Evolutionary conservation across 2,329 filamentous ascomycete species (phyloP), one percentile per base, ranked within the genome.

Genomic region (Cladosporium oxysporum): DNA sequence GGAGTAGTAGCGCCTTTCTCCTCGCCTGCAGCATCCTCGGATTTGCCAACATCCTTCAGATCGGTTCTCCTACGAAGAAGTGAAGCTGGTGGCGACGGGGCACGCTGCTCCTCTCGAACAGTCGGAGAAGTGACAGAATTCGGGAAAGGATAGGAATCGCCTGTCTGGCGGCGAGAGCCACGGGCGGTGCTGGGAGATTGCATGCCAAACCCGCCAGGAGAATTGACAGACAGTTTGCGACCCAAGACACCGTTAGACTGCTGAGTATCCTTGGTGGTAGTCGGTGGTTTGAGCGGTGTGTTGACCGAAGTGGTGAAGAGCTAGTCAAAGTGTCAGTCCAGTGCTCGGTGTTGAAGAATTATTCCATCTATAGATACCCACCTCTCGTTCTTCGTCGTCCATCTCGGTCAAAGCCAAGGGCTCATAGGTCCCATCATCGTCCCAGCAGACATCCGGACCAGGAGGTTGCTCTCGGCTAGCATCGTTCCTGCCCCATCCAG

Each of bases 401-500:
- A 96, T 88, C 52, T 91, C 88, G 68, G 87, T 84, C 69, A 97
- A 77, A 33, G 88, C 88, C 69, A 97, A 82, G 7, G 93, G 92
- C 69, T 87, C 85, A 53, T 88, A 84, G 62, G 85, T 84, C 28
- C 91, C 92, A 67, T 85, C 84, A 66, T 85, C 80, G 75, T 96
- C 91, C 95, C 94, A 99, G 78, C 93, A 98, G 50, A 94, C 87
- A 69, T 95, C 92, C n/a, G 93, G 91, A 53, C 94, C 93, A 74
- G 91, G 87, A 66, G 88, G 88, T 69, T 85, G 83, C 69, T 90
- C 88, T 76, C 92, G 90, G 66, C 85, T 73, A 58, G 79, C 85
- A 70, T 97, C 93, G 66, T 87, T 85, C 77, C 93, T 92, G 61
- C 91, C 91, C 92, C 92, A 96, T 63, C 87, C 85, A 29, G 76